These are phyloP conservation scores for Coniochaeta sp. DNA, from an alignment of 2,329 filamentous ascomycete species.

Conservation along the genomic window DNA sequence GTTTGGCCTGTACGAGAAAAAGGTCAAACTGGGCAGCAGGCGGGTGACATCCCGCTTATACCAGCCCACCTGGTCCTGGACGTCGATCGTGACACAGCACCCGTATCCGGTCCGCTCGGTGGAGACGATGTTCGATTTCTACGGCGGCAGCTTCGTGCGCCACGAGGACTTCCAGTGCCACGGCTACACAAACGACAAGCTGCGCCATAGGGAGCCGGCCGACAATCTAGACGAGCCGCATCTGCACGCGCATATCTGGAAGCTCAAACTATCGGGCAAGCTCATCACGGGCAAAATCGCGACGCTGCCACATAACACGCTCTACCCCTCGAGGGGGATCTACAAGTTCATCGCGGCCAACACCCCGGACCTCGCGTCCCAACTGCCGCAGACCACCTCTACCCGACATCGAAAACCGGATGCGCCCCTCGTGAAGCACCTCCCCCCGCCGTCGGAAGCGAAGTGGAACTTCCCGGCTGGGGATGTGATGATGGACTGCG, in stretches of 20 bases:
- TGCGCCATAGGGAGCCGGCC: background rate
- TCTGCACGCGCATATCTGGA: background rate
- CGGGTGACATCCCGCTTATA: background rate
- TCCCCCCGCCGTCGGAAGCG: too few relatives aligned
- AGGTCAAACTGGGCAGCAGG: background rate
- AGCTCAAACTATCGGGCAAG: background rate
- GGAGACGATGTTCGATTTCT: background rate
- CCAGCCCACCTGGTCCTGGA: conserved; percentile 3
- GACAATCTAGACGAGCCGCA: background rate
- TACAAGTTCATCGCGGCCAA: background rate
- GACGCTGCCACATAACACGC: background rate
- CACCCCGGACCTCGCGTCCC: too few relatives aligned
- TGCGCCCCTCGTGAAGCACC: too few relatives aligned
- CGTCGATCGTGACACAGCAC: background rate
- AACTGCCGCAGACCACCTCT: background rate
- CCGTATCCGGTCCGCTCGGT: background rate
- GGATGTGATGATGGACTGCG: background rate
- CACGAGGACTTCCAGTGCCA: background rate
- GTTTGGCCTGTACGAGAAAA: background rate
- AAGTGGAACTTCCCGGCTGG: too few relatives aligned
- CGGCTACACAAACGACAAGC: background rate
- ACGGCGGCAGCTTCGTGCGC: background rate
- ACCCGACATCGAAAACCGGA: too few relatives aligned
- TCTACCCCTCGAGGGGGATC: background rate
- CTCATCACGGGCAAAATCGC: background rate